These are phyloP conservation scores for Chlorella vulgaris DNA, from an alignment of 139 green algal genomes.

Conservation along the genomic window DNA sequence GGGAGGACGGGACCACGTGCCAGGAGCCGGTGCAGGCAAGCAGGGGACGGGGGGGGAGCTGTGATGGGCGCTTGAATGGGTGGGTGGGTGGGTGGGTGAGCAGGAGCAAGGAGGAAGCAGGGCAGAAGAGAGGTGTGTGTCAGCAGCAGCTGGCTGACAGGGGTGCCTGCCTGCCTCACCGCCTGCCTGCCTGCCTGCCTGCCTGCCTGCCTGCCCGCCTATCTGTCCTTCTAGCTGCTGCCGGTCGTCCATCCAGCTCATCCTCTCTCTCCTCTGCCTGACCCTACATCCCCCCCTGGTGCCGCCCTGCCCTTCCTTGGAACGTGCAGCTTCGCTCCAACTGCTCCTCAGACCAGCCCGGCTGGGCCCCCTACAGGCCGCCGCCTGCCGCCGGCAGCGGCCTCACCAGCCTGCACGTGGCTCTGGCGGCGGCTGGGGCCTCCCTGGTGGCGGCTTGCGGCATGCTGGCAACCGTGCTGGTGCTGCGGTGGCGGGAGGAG, in stretches of 20 bases:
- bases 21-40: slow-evolving; percentile 21
- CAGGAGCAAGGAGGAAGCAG: no score
- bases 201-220: background rate
- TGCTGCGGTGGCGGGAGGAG: slow-evolving; percentile 14
- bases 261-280: background rate
- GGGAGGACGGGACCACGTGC: background rate
- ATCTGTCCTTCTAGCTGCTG: background rate
- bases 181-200: no score
- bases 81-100: no score
- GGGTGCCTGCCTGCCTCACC: no score
- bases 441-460: slow-evolving; percentile 14
- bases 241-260: background rate
- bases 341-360: slow-evolving; percentile 13
- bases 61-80: background rate
- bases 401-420: slow-evolving; percentile 25
- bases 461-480: background rate
- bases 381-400: no score
- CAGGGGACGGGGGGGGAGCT: background rate
- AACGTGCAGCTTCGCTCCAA: slow-evolving; percentile 14
- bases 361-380: slow-evolving; percentile 9
- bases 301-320: background rate
- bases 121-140: no score
- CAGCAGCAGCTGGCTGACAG: no score
- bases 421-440: slow-evolving; percentile 16
- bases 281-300: background rate